Evolutionary conservation across 2,329 filamentous ascomycete species (phyloP).

Genomic region (Cladobotryum protrusum): DNA sequence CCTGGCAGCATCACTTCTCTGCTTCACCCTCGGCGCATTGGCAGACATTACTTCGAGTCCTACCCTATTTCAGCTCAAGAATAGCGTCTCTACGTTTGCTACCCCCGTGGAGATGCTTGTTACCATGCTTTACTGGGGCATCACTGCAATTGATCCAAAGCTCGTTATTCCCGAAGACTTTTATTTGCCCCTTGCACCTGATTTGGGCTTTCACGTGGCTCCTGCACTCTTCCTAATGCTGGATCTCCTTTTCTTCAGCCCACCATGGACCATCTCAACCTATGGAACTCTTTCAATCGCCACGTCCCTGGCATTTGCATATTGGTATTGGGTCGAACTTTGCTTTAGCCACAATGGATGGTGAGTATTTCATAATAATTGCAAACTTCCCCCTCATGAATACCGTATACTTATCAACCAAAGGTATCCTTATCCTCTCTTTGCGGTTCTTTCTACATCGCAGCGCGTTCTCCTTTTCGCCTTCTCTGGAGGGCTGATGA

Average conservation of each 20-base stretch:
- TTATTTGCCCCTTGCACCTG: constrained; percentile 48
- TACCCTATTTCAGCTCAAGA: constrained; percentile 60
- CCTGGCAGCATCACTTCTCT: constrained; percentile 52
- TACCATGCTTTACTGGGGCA: constrained; percentile 65
- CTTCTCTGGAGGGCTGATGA: constrained; percentile 65
- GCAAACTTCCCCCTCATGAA: too few relatives aligned
- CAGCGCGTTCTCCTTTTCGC: constrained; percentile 66
- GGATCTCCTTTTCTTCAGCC: constrained; percentile 63
- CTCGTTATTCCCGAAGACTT: constrained; percentile 51
- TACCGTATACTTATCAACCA: too few relatives aligned
- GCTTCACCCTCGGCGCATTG: constrained; percentile 55
- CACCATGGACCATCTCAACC: constrained; percentile 62
- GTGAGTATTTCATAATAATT: constrained; percentile 32
- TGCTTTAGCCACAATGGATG: constrained; percentile 63
- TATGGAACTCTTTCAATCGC: constrained; percentile 55
- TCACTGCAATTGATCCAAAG: constrained; percentile 49
- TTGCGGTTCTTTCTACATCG: constrained; percentile 58
- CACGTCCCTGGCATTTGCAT: constrained; percentile 54
- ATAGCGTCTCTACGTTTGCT: constrained; percentile 57
- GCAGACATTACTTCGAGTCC: constrained; percentile 57
- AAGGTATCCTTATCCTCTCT: constrained; percentile 84
- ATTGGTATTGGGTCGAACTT: constrained; percentile 73
- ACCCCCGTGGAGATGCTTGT: constrained; percentile 67
- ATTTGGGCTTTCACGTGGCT: constrained; percentile 60
- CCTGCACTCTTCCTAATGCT: constrained; percentile 58